A percentile compares a stretch with the other conserved stretches of the same genome.
These are phyloP conservation scores for Schwanniomyces pseudopolymorphus DNA, from an alignment of 805 yeast species.

Conservation along the genomic window DNA sequence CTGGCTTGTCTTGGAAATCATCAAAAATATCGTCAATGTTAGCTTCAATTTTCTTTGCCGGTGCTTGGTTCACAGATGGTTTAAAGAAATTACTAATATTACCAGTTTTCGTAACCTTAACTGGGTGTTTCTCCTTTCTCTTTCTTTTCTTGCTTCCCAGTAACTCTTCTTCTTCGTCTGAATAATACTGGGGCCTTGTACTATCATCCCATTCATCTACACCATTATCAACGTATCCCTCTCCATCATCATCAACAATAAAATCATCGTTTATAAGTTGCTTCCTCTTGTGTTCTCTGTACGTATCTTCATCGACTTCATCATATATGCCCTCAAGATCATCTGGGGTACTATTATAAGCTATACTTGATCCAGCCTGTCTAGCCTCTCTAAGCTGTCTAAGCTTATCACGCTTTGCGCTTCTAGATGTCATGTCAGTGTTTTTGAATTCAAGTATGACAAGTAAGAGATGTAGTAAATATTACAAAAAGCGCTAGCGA, in stretches of 20 bases:
- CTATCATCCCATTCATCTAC: conserved; percentile 81
- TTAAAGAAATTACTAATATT: conserved; percentile 55
- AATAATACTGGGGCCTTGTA: conserved; percentile 48
- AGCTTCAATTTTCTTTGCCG: conserved; percentile 43
- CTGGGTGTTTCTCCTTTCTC: conserved; percentile 31
- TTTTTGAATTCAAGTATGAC: background rate
- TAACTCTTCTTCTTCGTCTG: conserved; percentile 51
- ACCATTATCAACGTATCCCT: conserved; percentile 93
- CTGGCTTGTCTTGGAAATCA: conserved; percentile 40
- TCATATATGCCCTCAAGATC: conserved; percentile 65
- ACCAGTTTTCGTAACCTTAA: conserved; percentile 42
- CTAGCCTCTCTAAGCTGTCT: conserved; percentile 66
- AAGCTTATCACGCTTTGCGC: conserved; percentile 43
- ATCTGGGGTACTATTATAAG: conserved; percentile 42
- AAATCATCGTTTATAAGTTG: conserved; percentile 87
- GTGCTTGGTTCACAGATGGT: conserved; percentile 23
- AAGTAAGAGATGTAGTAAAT: background rate
- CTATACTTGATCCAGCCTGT: conserved; percentile 51
- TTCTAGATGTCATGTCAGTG: conserved; percentile 30
- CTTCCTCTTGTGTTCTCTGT: conserved; percentile 71
- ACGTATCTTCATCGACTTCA: conserved; percentile 80
- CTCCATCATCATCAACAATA: conserved; percentile 91
- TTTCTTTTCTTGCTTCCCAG: conserved; percentile 16
- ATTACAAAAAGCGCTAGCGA: background rate
- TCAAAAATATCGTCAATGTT: conserved; percentile 67